Base-by-base conservation (phyloP, 23 red algal genomes). In the Gracilaria vermiculophylla region DNA sequence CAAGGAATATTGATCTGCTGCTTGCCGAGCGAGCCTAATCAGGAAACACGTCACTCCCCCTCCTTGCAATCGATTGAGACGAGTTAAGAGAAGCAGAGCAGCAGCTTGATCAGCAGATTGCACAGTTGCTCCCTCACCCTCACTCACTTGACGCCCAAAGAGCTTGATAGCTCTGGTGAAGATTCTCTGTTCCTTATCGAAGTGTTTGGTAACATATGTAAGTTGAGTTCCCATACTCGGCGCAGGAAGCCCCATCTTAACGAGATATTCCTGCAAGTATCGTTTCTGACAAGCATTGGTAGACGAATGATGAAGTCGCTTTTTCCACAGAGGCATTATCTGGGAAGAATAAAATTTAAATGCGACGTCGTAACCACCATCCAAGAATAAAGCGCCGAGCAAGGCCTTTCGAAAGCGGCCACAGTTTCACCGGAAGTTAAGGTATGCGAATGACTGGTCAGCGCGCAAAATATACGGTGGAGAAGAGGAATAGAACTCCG, bases 91-190 rank as follows among this genome's bases (percentile, higher is more conserved):
- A 45, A 69, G 19, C 47, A 33, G 16, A 34, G 81, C 81, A 49
- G 81, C 81, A 70, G 81, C 45, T 42, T 85, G 81, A 71, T 85
- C 81, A n/a, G 81, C 81, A 36, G 58, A 37, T 53, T 62, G 48
- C 7, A 62, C 43, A 69, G 58, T 69, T 33, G 17, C 14, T 35
- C 28, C 81, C n/a, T 62, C 54, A 0, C 57, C 81, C 32, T 34
- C 48, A 29, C 81, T 85, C 1, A 85, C 58, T 39, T 50, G 39
- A 9, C 58, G 58, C 16, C 81, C 81, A 49, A 85, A 85, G n/a
- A 85, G n/a, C 20, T 85, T 66, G 58, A 85, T 69, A 12, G 61
- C 81, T 29, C 64, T 58, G 11, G 62, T 85, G 28, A 85, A 85
- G 8, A 52, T 55, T 34, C 33, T 58, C 2, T 69, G 23, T 21